Percentiles rank a stretch among this genome's conserved stretches.
Evolutionary conservation across 257 asterid species (phyloP).

Genomic region (Eustoma russellianum): DNA sequence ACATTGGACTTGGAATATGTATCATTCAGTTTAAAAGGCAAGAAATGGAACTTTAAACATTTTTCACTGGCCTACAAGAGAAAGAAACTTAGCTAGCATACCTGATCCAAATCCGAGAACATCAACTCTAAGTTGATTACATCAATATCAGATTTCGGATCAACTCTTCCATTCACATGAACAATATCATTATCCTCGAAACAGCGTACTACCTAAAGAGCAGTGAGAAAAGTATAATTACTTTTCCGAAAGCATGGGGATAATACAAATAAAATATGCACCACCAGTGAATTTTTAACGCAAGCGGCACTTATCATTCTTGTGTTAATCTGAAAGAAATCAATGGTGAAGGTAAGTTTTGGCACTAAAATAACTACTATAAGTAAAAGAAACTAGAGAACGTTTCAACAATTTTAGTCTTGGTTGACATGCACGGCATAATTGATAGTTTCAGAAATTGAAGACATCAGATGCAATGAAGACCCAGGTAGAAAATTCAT

Average conservation of each 20-base stretch:
- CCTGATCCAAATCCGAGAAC: conserved; percentile 97
- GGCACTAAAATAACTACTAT: no score
- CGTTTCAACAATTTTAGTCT: no score
- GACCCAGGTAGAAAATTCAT: no score
- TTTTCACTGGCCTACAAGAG: conserved; percentile 2
- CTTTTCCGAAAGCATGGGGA: background rate
- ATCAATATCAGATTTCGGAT: conserved; percentile 87
- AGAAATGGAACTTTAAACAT: background rate
- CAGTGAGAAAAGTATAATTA: background rate
- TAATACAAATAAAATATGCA: background rate
- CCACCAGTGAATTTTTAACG: no score
- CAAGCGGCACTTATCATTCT: no score
- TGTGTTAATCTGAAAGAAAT: no score
- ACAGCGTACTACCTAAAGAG: conserved; percentile 80
- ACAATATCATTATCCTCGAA: conserved; percentile 96
- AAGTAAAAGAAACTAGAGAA: no score
- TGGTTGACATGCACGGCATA: no score
- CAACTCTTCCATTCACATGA: conserved; percentile 87
- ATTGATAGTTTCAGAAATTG: no score
- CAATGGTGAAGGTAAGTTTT: no score
- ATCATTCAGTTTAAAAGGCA: background rate
- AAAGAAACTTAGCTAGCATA: conserved; percentile 21
- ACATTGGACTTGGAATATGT: background rate
- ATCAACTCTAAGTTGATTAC: conserved; percentile 88
- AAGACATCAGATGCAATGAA: no score